Evolutionary conservation across 768 basidiomycete genomes (phyloP).

Genomic region (Phylloporus sp.): DNA sequence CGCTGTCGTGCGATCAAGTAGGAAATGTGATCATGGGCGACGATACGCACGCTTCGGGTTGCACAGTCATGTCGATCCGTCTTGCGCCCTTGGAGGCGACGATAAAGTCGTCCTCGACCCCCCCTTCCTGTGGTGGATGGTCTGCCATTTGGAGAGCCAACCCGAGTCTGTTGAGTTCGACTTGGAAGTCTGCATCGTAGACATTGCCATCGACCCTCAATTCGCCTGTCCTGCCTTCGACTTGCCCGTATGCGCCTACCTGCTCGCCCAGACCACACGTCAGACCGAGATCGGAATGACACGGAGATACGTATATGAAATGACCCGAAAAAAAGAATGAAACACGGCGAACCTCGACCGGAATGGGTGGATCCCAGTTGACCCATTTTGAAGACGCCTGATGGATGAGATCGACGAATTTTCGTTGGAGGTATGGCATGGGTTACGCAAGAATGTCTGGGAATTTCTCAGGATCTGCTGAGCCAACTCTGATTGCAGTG

Average conservation of each 20-base stretch:
- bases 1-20: background rate
- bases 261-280: background rate
- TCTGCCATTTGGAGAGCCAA: conserved; percentile 6
- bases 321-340: background rate
- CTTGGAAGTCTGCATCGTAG: conserved; percentile 21
- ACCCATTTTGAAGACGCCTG: conserved; percentile 33
- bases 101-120: conserved; percentile 21
- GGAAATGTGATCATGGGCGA: no score
- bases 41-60: conserved; percentile 20
- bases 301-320: background rate
- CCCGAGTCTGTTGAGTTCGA: conserved; percentile 7
- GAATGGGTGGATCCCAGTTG: conserved; percentile 35
- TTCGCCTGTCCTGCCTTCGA: conserved; percentile 29
- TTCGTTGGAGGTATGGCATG: conserved; percentile 21
- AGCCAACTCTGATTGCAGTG: no score
- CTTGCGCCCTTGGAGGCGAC: conserved; percentile 24
- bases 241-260: conserved; percentile 34
- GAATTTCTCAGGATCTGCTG: no score
- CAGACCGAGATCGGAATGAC: no score
- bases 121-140: conserved; percentile 10
- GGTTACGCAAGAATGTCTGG: no score
- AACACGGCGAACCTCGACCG: conserved; percentile 24
- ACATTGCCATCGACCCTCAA: conserved; percentile 31
- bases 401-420: conserved; percentile 34
- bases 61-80: conserved; percentile 4